A percentile compares a stretch with the other conserved stretches of the same genome.
phyloP scores from a whole-genome alignment of 2,329 filamentous ascomycete genomes.

The Periglandula ipomoeae region DNA sequence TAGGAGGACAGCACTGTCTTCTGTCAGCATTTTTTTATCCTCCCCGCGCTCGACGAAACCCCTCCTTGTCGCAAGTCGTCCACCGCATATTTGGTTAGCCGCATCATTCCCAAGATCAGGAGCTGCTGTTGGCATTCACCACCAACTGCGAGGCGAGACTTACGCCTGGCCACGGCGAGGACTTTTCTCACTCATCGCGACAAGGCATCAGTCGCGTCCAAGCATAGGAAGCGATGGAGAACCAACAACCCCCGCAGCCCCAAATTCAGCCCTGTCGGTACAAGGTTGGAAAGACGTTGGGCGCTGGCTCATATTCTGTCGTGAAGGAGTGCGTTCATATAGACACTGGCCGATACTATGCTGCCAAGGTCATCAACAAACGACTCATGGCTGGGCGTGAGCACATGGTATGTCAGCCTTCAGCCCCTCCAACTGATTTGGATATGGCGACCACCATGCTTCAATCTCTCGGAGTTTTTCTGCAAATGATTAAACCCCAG shows the following conservation, averaged over 20 bases:
- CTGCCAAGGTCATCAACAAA: slow-evolving; percentile 99
- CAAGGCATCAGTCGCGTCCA: not conserved
- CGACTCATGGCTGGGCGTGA: slow-evolving; percentile 92
- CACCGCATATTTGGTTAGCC: not conserved
- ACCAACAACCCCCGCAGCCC: slow-evolving; percentile 28
- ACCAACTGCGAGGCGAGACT: not conserved
- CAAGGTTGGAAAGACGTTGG: slow-evolving; percentile 96
- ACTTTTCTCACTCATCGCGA: not conserved
- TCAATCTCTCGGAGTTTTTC: not conserved
- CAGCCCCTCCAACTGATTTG: not conserved
- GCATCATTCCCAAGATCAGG: not conserved
- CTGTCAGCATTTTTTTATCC: too few species aligned
- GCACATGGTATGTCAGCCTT: slow-evolving; percentile 67
- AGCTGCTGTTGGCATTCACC: not conserved
- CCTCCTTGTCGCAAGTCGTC: not conserved
- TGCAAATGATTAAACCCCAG: not conserved
- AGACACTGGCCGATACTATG: slow-evolving; percentile 95
- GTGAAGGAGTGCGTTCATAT: slow-evolving; percentile 99
- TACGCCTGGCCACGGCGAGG: not conserved
- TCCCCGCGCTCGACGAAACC: too few species aligned
- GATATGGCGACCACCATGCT: not conserved
- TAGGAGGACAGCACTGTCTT: not conserved
- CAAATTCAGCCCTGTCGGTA: slow-evolving; percentile 93
- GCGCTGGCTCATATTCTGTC: slow-evolving; percentile 93
- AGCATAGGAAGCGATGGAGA: slow-evolving; percentile 14